Conservation (phyloP, 106 monocot genomes). For the Phalaenopsis aphrodite region DNA sequence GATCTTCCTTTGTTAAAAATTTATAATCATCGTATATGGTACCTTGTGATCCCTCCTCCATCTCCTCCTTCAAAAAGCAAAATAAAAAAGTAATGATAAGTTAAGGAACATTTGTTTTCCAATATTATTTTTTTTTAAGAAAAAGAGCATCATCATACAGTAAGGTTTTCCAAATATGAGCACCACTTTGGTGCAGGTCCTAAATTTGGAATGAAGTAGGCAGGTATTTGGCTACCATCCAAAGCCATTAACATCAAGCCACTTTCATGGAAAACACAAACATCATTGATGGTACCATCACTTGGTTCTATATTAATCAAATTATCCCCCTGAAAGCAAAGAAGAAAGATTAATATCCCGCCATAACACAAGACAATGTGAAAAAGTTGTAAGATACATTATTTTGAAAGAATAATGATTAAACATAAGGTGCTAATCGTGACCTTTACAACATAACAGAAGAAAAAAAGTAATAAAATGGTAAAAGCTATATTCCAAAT, state of each 20-base stretch:
- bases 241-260: constrained; percentile 84
- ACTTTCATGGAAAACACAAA: constrained; percentile 68
- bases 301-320: constrained; percentile 81
- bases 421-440: not conserved
- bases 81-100: not conserved
- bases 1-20: constrained; percentile 84
- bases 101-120: not conserved
- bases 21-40: constrained; percentile 81
- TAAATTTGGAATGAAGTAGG: constrained; percentile 78
- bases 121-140: not conserved
- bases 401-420: not conserved
- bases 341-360: not conserved
- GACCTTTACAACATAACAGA: not conserved
- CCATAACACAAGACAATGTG: not conserved
- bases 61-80: constrained; percentile 61
- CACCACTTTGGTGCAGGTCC: constrained; percentile 97
- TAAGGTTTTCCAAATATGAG: constrained; percentile 71
- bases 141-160: constrained; percentile 27
- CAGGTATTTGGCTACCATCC: constrained; percentile 76
- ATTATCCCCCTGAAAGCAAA: constrained; percentile 60
- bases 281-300: constrained; percentile 70
- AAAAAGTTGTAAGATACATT: not conserved
- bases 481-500: not conserved
- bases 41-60: constrained; percentile 68
- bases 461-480: not conserved